Evolutionary conservation across 2,329 filamentous ascomycete genomes (phyloP).

Genomic region (Xylariaceae sp.): DNA sequence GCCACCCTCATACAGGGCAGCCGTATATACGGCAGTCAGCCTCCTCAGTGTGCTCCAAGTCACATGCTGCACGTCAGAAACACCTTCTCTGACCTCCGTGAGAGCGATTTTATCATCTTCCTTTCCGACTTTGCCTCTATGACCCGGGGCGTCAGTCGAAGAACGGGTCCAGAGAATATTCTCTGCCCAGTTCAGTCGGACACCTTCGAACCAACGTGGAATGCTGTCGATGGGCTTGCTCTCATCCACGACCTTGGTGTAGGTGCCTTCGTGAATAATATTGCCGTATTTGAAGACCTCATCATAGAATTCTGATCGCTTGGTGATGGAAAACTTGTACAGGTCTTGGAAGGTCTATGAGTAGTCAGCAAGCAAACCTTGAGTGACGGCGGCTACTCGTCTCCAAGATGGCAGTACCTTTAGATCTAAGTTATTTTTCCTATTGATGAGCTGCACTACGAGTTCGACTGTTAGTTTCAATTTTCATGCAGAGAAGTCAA

Average conservation of each 20-base stretch:
- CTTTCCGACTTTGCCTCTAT: constrained; percentile 55
- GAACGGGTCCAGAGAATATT: constrained; percentile 65
- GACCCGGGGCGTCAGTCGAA: constrained; percentile 37
- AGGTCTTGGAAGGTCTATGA: constrained; percentile 63
- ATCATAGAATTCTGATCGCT: constrained; percentile 61
- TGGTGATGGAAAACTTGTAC: constrained; percentile 63
- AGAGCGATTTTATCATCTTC: constrained; percentile 67
- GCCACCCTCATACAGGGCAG: constrained; percentile 63
- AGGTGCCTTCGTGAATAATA: constrained; percentile 60
- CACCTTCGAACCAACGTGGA: constrained; percentile 73
- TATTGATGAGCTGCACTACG: constrained; percentile 63
- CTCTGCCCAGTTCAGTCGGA: constrained; percentile 73
- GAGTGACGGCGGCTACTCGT: neutral
- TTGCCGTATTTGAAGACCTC: constrained; percentile 57
- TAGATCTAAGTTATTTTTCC: constrained; percentile 51
- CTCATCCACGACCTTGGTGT: constrained; percentile 63
- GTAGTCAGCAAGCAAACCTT: too few species aligned
- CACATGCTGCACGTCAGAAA: constrained; percentile 49
- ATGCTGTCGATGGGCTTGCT: constrained; percentile 64
- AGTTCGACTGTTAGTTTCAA: too few species aligned
- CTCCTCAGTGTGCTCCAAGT: constrained; percentile 65
- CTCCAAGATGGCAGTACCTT: constrained; percentile 43
- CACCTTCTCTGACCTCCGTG: constrained; percentile 70
- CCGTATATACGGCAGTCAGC: constrained; percentile 55
- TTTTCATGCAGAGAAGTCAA: too few species aligned